phyloP scores from a whole-genome alignment of 768 basidiomycete genomes.

The Boletus rubropictus region DNA sequence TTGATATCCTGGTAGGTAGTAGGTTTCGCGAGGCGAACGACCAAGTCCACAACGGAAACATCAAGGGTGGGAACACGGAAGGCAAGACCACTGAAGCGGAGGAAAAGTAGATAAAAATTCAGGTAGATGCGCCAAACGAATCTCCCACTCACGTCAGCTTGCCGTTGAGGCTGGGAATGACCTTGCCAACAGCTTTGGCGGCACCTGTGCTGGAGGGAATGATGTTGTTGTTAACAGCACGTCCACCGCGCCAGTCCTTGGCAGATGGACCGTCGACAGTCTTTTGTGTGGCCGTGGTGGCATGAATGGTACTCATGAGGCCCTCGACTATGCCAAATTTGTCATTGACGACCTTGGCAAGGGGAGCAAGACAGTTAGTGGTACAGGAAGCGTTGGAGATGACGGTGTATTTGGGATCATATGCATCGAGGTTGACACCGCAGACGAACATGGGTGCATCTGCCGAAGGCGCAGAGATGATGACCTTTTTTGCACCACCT shows the following conservation, averaged over 20 bases:
- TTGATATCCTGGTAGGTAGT: slow-evolving; percentile 92
- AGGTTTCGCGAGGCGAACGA: slow-evolving; percentile 82
- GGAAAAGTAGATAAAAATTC: slow-evolving; percentile 3
- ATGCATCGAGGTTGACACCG: slow-evolving; percentile 92
- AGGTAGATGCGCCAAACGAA: background rate
- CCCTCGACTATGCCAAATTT: slow-evolving; percentile 95
- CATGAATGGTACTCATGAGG: slow-evolving; percentile 98
- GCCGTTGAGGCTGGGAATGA: slow-evolving; percentile 93
- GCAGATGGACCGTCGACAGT: slow-evolving; percentile 89
- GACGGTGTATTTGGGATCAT: slow-evolving; percentile 85
- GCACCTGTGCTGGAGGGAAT: slow-evolving; percentile 99
- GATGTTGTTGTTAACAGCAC: slow-evolving; percentile 95
- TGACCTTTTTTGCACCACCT: slow-evolving; percentile 99
- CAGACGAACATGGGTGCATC: slow-evolving; percentile 93
- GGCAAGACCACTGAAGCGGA: slow-evolving; percentile 62
- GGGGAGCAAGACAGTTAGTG: slow-evolving; percentile 98
- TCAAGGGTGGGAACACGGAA: slow-evolving; percentile 98
- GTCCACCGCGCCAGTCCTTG: slow-evolving; percentile 98
- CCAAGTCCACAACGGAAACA: slow-evolving; percentile 97
- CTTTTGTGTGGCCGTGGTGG: slow-evolving; percentile 94
- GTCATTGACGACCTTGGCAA: slow-evolving; percentile 98
- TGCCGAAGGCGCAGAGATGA: slow-evolving; percentile 98
- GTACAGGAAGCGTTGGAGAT: slow-evolving; percentile 99
- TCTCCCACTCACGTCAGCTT: slow-evolving; percentile 82
- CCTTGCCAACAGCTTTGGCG: slow-evolving; percentile 98